Conservation (phyloP, 352 stramenopile genomes). For the Globisporangium emineosum region DNA sequence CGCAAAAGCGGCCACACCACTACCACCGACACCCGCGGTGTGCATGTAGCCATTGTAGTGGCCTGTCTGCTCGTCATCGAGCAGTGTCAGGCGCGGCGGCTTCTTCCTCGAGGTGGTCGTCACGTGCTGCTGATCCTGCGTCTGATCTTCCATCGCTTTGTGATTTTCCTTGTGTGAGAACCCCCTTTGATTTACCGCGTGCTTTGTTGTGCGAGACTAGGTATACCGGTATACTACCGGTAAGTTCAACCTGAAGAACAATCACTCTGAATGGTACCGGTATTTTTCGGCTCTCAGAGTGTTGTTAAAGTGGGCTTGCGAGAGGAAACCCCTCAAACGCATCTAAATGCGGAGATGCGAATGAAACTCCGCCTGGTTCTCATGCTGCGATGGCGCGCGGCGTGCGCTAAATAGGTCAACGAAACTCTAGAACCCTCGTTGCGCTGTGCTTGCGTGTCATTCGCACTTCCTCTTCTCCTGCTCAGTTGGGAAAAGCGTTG, state of each 20-base stretch:
- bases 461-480: neutral
- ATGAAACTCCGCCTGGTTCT: neutral
- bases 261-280: neutral
- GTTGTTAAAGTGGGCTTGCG: too few relatives aligned
- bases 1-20: neutral
- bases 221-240: neutral
- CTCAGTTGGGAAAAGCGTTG: neutral
- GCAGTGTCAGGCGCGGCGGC: constrained; percentile 15
- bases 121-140: neutral
- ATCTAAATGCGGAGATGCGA: constrained; percentile 3
- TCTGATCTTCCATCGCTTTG: constrained; percentile 6
- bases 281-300: neutral
- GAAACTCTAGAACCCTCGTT: neutral
- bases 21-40: neutral
- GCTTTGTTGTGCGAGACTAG: neutral
- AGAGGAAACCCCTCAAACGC: neutral
- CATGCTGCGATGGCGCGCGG: constrained; percentile 2
- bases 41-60: constrained; percentile 26
- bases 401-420: neutral
- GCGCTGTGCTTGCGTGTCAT: neutral
- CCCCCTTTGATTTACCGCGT: neutral
- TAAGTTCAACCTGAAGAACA: neutral
- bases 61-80: neutral
- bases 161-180: too few relatives aligned
- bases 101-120: constrained; percentile 8